Percentiles rank a stretch among this genome's conserved stretches.
These are phyloP conservation scores for Apiospora hydei DNA, from an alignment of 2,329 filamentous ascomycete species.

Conservation along the genomic window DNA sequence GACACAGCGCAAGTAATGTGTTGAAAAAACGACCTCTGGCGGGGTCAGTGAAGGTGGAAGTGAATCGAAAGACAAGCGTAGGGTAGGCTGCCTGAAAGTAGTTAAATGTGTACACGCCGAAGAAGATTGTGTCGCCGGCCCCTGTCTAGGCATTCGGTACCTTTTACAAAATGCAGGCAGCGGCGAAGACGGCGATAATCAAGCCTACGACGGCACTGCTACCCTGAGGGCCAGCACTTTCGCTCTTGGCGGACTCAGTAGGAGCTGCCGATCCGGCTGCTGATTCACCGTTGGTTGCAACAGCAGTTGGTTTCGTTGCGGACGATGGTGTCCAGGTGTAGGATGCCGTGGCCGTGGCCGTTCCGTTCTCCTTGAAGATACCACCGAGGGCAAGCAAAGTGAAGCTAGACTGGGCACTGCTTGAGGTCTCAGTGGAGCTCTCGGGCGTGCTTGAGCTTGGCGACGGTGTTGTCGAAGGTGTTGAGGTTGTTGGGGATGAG, in stretches of 20 bases:
- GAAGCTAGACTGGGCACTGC: conserved; percentile 28
- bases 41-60: conserved; percentile 6
- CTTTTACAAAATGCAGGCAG: conserved; percentile 46
- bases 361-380: conserved; percentile 62
- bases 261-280: conserved; percentile 40
- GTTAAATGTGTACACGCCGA: conserved; percentile 15
- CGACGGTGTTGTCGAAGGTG: conserved; percentile 27
- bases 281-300: conserved; percentile 36
- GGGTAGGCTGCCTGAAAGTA: not conserved
- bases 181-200: conserved; percentile 62
- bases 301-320: conserved; percentile 38
- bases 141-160: not conserved
- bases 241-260: conserved; percentile 50
- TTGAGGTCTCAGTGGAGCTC: not conserved
- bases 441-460: not conserved
- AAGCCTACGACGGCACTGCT: conserved; percentile 61
- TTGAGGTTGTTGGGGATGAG: conserved; percentile 26
- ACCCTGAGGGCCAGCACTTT: conserved; percentile 53
- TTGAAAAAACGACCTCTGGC: not conserved
- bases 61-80: not conserved
- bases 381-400: conserved; percentile 46
- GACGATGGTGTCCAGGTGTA: conserved; percentile 30
- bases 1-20: conserved; percentile 6
- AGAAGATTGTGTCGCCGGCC: conserved; percentile 4
- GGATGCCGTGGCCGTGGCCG: conserved; percentile 41